Base-by-base conservation (phyloP, 352 stramenopile genomes). In the Thraustochytrium sp. region DNA sequence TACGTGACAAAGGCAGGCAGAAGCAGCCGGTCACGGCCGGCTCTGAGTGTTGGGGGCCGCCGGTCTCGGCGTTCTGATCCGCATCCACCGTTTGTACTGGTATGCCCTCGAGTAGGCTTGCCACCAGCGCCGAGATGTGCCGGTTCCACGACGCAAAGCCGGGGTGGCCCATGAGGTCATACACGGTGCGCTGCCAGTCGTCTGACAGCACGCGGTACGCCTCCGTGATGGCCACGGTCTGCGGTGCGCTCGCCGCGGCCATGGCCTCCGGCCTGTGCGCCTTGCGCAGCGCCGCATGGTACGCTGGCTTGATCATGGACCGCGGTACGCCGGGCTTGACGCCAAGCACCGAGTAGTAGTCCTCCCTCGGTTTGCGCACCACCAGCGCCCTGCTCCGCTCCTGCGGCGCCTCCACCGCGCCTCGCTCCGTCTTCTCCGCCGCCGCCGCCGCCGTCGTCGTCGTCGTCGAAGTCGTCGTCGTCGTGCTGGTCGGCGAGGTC, bases 161-260 rank as follows among this genome's bases (percentile, higher is more conserved):
- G n/a, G 34, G 9, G 34, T 72, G 59, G 21, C 59, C 59, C 59
- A 72, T 72, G 13, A 72, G 38, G 23, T 72, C 59, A n/a, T 72
- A 72, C 13, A 72, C 59, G 59, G 23, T 72, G 26, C 59, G 59
- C 59, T 72, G 59, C 59, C 59, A 72, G n/a, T 72, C 59, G 34
- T 72, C 59, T 16, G 59, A 9, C 9, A 72, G 38, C 8, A 72
- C 59, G 34, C 59, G 59, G n/a, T 49, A 72, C 13, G 59, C 59
- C 59, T 72, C 59, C 8, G 59, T 72, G 9, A 72, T 29, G 9
- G 59, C 59, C 59, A 72, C 42, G 13, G n/a, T 16, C 11, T 1
- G 11, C 16, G 26, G 11, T 40, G 0, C 26, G 11, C 11, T 16
- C 26, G 55, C 26, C 26, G 55, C 26, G 16, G 55, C 26, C 26